Evolutionary conservation across 768 basidiomycete genomes (phyloP), one percentile per base, ranked within the genome.

Genomic region (Clathrus columnatus): DNA sequence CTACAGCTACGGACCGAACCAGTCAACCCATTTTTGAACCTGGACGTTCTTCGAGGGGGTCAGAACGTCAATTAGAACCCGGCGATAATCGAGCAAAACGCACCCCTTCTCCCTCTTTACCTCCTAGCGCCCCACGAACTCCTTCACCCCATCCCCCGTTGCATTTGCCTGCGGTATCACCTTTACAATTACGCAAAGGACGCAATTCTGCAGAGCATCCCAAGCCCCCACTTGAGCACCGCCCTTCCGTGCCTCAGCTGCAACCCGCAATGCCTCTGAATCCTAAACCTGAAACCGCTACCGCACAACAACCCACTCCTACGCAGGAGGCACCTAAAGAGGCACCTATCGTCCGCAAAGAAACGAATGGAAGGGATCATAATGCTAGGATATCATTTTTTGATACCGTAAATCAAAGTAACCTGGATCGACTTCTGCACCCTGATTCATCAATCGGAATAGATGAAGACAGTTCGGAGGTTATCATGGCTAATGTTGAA

Each of bases 401-500:
- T 61, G 88, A 91, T 65, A 85, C 84, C 27, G 70, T 79, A 11
- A 88, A 92, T 64, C 87, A 91, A 70, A 79, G 77, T 24, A 68
- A 75, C 23, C 73, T 90, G 16, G 87, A 91, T 62, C 79, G 86
- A 2, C 72, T 93, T 16, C 76, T 91, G 16, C 7, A 32, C 5
- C 17, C 26, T 17, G 48, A 36, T n/a, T 26, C 26, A 20, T 18
- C 17, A 14, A 21, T 18, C 23, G 70, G 68, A 2, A 67, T 68
- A 28, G 84, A 84, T 54, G 85, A 86, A 51, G 88, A 90, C 62
- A 82, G 79, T 54, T 77, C 81, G 10, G 85, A 90, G 60, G 88
- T 85, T 7, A 91, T 90, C 3, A 77, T 99, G 70, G 74, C 85
- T 5, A 96, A 83, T 68, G 92, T 99, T 1, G 96, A 99, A 66